These are phyloP conservation scores for Macaranga tanarius DNA, from an alignment of 441 rosid genomes.

Conservation along the genomic window DNA sequence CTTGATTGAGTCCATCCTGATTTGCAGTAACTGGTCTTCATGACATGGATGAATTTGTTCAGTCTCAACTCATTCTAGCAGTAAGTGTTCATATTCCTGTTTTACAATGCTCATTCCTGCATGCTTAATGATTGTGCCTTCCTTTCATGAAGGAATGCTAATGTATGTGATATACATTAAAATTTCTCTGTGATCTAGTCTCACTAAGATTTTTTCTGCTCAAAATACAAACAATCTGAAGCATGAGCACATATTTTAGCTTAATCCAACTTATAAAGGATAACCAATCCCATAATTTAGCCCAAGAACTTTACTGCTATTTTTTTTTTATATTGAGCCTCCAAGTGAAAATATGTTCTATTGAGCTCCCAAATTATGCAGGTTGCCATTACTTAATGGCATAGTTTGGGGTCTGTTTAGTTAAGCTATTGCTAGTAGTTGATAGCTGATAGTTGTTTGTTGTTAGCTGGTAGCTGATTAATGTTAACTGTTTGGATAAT, in stretches of 20 bases:
- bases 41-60: slow-evolving; percentile 99
- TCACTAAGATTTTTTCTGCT: background rate
- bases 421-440: too few relatives aligned
- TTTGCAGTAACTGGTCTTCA: slow-evolving; percentile 94
- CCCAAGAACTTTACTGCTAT: too few relatives aligned
- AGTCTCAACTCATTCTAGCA: slow-evolving; percentile 95
- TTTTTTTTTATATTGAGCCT: too few relatives aligned
- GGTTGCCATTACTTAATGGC: too few relatives aligned
- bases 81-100: slow-evolving; percentile 44
- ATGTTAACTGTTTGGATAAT: too few relatives aligned
- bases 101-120: background rate
- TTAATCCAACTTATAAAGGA: background rate
- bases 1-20: slow-evolving; percentile 23
- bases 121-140: background rate
- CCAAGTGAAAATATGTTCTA: too few relatives aligned
- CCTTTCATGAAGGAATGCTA: slow-evolving; percentile 7
- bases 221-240: background rate
- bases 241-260: background rate
- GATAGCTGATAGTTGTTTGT: too few relatives aligned
- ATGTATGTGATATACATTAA: background rate
- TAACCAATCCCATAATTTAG: background rate
- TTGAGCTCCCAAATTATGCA: too few relatives aligned
- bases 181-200: background rate
- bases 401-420: too few relatives aligned
- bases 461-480: too few relatives aligned